Conservation (phyloP, 176 grass and related monocot species). For the Bolboschoenus planiculmis region DNA sequence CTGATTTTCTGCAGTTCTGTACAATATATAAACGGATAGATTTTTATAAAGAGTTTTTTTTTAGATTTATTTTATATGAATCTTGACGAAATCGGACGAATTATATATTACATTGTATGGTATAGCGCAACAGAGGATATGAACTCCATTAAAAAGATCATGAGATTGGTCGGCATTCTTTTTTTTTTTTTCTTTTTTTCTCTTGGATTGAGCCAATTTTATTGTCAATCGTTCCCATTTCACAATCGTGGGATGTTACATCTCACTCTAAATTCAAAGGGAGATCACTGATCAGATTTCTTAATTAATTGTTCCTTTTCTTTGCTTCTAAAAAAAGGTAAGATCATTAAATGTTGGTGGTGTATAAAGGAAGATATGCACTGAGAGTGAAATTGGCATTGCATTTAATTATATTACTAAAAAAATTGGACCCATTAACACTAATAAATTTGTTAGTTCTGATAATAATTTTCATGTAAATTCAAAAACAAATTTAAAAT, state of each 20-base stretch:
- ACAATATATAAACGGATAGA: no score
- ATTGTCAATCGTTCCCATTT: constrained; percentile 14
- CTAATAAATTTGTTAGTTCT: no score
- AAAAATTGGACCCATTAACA: no score
- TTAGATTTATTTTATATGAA: no score
- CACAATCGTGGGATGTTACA: not conserved
- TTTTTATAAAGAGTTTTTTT: no score
- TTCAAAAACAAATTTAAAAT: no score
- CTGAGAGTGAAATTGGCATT: not conserved
- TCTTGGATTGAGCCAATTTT: not conserved
- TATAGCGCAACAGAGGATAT: no score
- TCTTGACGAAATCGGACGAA: no score
- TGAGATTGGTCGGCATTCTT: not conserved
- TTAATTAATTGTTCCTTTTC: not conserved
- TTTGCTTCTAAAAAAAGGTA: not conserved
- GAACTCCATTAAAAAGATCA: not conserved
- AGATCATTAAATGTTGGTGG: not conserved
- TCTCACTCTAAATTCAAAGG: not conserved
- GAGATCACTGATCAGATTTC: not conserved
- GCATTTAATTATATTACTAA: no score
- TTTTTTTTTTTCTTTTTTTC: not conserved
- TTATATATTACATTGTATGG: no score
- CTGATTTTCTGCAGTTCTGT: no score
- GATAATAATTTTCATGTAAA: no score
- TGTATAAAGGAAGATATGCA: not conserved